These are phyloP conservation scores for Phytophthora capsici DNA, from an alignment of 352 stramenopile genomes.

Conservation along the genomic window DNA sequence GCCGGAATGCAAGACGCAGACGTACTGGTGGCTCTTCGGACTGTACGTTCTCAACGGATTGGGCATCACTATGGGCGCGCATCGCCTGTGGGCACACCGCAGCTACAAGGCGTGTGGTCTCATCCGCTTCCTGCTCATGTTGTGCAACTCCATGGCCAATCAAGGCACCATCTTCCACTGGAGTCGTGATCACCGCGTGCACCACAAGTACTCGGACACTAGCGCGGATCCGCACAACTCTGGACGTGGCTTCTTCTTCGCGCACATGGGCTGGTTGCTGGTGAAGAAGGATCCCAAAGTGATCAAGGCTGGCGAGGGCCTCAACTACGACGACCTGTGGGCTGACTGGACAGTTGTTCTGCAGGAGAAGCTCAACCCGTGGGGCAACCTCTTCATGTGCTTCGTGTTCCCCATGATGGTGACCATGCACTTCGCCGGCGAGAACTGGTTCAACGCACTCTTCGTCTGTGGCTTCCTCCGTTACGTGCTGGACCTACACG, in stretches of 20 bases:
- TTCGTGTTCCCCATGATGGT: constrained; percentile 95
- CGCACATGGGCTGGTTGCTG: constrained; percentile 98
- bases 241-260: constrained; percentile 97
- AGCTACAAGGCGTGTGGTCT: constrained; percentile 94
- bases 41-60: constrained; percentile 95
- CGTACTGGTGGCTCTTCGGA: constrained; percentile 89
- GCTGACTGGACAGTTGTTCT: constrained; percentile 95
- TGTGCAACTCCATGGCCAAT: constrained; percentile 97
- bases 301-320: constrained; percentile 83
- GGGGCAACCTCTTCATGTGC: constrained; percentile 98
- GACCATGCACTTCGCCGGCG: constrained; percentile 84
- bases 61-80: constrained; percentile 96
- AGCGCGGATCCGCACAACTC: constrained; percentile 96
- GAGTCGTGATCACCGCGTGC: constrained; percentile 97
- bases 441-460: constrained; percentile 95
- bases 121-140: constrained; percentile 95
- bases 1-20: constrained; percentile 80
- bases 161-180: constrained; percentile 99
- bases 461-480: constrained; percentile 95
- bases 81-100: constrained; percentile 97
- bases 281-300: constrained; percentile 97
- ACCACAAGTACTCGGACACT: constrained; percentile 99
- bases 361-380: constrained; percentile 96
- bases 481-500: constrained; percentile 95
- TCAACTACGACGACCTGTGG: constrained; percentile 96